phyloP scores from a whole-genome alignment of 2,329 filamentous ascomycete genomes.

The Diaporthe sp. region DNA sequence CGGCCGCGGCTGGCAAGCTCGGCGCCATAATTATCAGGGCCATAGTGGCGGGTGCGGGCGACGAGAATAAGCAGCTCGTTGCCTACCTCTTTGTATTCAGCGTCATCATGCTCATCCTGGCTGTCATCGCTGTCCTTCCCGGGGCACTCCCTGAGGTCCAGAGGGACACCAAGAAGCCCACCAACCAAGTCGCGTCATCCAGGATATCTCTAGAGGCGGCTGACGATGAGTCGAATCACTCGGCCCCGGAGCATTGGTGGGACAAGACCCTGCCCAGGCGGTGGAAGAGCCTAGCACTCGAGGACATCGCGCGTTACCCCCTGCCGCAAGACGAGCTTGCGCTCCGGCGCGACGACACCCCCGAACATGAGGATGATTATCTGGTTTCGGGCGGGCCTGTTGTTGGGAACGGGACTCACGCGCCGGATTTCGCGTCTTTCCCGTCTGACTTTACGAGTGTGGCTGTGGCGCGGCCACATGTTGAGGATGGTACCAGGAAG shows the following conservation, averaged over 20 bases:
- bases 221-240: not conserved
- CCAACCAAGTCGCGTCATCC: not conserved
- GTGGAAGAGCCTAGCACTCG: conserved; percentile 29
- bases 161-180: not conserved
- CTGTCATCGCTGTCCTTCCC: conserved; percentile 2
- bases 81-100: conserved; percentile 18
- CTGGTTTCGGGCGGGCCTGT: not conserved
- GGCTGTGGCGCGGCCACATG: not conserved
- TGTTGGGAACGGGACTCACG: not conserved
- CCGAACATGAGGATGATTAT: not conserved
- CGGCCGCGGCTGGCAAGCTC: conserved; percentile 49
- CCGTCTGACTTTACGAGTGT: not conserved
- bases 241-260: not conserved
- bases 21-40: conserved; percentile 47
- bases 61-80: not conserved
- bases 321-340: conserved; percentile 20
- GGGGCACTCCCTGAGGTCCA: conserved; percentile 36
- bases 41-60: conserved; percentile 19
- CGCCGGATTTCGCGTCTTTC: not conserved
- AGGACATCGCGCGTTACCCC: conserved; percentile 34
- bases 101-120: conserved; percentile 22
- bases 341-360: conserved; percentile 20
- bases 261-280: not conserved
- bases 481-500: not conserved
- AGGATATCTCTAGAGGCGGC: not conserved